phyloP scores from a whole-genome alignment of 306 rosid genomes.

The Lathyrus sativus region DNA sequence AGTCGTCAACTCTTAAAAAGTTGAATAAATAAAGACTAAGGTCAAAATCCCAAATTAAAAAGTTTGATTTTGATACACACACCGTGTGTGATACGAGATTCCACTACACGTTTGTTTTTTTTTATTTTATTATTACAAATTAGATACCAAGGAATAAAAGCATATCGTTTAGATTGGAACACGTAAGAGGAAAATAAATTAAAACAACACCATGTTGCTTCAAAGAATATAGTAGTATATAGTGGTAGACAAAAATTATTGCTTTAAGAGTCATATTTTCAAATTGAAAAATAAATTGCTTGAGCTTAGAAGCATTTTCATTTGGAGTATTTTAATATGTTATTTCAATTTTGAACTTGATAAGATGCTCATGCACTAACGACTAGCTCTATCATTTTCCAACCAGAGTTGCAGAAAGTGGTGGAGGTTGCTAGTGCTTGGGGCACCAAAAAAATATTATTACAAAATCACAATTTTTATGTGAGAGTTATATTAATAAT shows the following conservation, averaged over 20 bases:
- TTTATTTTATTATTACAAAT: conserved; percentile 2
- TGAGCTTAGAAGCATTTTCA: conserved; percentile 11
- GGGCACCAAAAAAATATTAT: conserved; percentile 49
- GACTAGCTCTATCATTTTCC: conserved; percentile 35
- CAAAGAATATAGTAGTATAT: conserved; percentile 27
- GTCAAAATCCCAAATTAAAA: conserved; percentile 35
- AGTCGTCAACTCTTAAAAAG: conserved; percentile 35
- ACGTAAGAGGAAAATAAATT: conserved; percentile 5
- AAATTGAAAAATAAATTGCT: conserved; percentile 27
- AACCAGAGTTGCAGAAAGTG: conserved; percentile 46
- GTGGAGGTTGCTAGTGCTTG: conserved; percentile 39
- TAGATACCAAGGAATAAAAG: conserved; percentile 14
- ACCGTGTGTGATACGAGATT: conserved; percentile 36
- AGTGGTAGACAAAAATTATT: conserved; percentile 36
- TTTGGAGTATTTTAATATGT: conserved; percentile 30
- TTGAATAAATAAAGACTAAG: conserved; percentile 15
- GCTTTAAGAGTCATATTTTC: conserved; percentile 15
- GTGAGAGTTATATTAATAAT: conserved; percentile 51
- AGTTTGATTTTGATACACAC: conserved; percentile 36
- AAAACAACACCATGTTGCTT: conserved; percentile 18
- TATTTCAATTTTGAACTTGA: conserved; percentile 17
- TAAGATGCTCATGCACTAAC: conserved; percentile 54
- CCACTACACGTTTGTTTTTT: conserved; percentile 19
- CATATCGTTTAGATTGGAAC: conserved; percentile 34
- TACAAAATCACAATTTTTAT: conserved; percentile 56